Evolutionary conservation across 805 yeast genomes (phyloP), one percentile per base, ranked within the genome.

Genomic region (Maudiozyma bulderi): DNA sequence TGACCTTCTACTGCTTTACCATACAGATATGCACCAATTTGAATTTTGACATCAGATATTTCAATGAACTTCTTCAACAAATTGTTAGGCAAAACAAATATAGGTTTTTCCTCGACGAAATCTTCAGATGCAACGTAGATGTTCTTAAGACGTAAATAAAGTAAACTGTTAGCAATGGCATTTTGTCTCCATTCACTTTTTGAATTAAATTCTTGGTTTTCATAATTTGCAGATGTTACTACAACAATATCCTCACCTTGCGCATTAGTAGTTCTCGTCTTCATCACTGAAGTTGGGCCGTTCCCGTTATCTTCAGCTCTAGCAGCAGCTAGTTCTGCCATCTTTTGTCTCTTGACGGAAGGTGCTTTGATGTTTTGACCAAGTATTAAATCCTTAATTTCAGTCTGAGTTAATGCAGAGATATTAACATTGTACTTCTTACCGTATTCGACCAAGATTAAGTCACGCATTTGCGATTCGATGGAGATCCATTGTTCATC

Each of bases 211-310:
- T 82, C 69, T 68, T 81, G 82, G 58, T 87, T 93, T 63, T 89
- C 99, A 61, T 86, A 90, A 53, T 80, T 80, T 14, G 90, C 81
- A 0, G 98, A 89, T 0, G 98, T 89, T 32, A 91, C 96, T 0
- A 96, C 91, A 40, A 86, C 84, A 58, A 93, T 91, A 58, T 90
- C 95, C 61, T 93, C 99, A 34, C 99, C 99, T 60, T 90, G 97
- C 2, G 86, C 95, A 61, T 88, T 93, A 29, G 82, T 81, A 0
- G 95, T 85, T 49, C 82, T 84, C 0, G 95, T 81, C 57, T 87
- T 89, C 56, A 83, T 75, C 0, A 95, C 93, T 0, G 89, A 78
- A 33, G 82, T 68, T 54, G 84, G 83, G 4, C 43, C 31, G 50
- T 74, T 73, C 11, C 71, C 72, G 15, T 59, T 52, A 1, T 68